These are phyloP conservation scores for Fraxinus paxiana DNA, from an alignment of 305 asterid genomes.

Conservation along the genomic window DNA sequence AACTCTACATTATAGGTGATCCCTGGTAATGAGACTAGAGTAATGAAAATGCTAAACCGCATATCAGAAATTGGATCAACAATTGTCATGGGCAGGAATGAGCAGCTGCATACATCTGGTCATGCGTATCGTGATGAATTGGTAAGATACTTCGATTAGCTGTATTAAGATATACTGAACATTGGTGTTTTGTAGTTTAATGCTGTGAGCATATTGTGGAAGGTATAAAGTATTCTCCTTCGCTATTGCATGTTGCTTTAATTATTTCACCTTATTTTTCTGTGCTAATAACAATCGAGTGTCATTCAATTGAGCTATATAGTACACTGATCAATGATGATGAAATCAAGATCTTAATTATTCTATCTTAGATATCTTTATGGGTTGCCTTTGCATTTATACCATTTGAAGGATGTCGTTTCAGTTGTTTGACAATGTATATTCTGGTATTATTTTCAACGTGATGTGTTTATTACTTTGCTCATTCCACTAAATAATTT, in stretches of 20 bases:
- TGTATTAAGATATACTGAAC: background rate
- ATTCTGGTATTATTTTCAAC: slow-evolving; percentile 17
- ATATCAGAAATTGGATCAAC: slow-evolving; percentile 87
- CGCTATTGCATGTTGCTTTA: slow-evolving; percentile 10
- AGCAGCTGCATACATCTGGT: slow-evolving; percentile 90
- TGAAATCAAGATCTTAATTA: slow-evolving; percentile 1
- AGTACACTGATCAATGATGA: background rate
- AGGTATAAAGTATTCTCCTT: slow-evolving; percentile 12
- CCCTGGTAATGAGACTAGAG: slow-evolving; percentile 96
- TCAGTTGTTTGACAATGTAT: slow-evolving; percentile 3
- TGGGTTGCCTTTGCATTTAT: slow-evolving; percentile 3
- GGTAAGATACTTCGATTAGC: slow-evolving; percentile 47
- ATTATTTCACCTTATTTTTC: slow-evolving; percentile 18
- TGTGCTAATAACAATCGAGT: slow-evolving; percentile 14
- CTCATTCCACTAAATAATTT: slow-evolving; percentile 11
- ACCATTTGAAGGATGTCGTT: background rate
- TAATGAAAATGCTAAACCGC: slow-evolving; percentile 94
- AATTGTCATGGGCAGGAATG: slow-evolving; percentile 93
- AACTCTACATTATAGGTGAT: slow-evolving; percentile 61
- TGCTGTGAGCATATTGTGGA: slow-evolving; percentile 15
- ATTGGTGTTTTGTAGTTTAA: slow-evolving; percentile 3
- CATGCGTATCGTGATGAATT: slow-evolving; percentile 97
- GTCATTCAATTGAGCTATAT: background rate
- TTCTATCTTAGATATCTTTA: background rate
- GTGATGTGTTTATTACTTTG: background rate